Conservation (phyloP, 495 filamentous ascomycete genomes). For the Aspergillus ostianus region DNA sequence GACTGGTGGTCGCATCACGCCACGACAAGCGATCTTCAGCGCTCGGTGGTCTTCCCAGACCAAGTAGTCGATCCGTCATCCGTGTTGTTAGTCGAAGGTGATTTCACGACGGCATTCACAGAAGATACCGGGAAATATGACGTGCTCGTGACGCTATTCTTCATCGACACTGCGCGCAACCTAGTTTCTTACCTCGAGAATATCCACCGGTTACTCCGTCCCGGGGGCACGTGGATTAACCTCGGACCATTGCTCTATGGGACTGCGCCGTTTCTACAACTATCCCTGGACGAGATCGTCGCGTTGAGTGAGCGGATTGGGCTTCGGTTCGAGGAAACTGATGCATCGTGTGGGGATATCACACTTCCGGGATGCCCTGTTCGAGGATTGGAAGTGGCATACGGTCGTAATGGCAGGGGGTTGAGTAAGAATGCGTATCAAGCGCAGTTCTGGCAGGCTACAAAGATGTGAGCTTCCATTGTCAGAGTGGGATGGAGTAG, state of each 20-base stretch:
- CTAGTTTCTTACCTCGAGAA: conserved; percentile 43
- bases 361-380: conserved; percentile 10
- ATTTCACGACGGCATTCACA: conserved; percentile 35
- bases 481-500: too few relatives aligned
- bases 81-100: conserved; percentile 36
- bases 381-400: conserved; percentile 19
- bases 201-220: conserved; percentile 36
- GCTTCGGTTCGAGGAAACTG: conserved; percentile 19
- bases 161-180: conserved; percentile 51
- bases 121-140: conserved; percentile 28
- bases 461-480: neutral
- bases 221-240: conserved; percentile 47
- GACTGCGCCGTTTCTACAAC: conserved; percentile 24
- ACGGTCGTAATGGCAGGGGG: conserved; percentile 22
- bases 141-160: conserved; percentile 47
- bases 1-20: conserved; percentile 47
- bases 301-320: conserved; percentile 16
- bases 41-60: conserved; percentile 37
- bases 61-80: conserved; percentile 18
- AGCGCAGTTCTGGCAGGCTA: conserved; percentile 27
- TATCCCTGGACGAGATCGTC: conserved; percentile 26
- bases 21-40: conserved; percentile 36
- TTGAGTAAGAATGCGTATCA: conserved; percentile 28
- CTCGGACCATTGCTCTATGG: conserved; percentile 40
- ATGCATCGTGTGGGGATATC: conserved; percentile 10